Evolutionary conservation across 2,329 filamentous ascomycete genomes (phyloP), one percentile per base, ranked within the genome.

Genomic region (Orbilia javanica): DNA sequence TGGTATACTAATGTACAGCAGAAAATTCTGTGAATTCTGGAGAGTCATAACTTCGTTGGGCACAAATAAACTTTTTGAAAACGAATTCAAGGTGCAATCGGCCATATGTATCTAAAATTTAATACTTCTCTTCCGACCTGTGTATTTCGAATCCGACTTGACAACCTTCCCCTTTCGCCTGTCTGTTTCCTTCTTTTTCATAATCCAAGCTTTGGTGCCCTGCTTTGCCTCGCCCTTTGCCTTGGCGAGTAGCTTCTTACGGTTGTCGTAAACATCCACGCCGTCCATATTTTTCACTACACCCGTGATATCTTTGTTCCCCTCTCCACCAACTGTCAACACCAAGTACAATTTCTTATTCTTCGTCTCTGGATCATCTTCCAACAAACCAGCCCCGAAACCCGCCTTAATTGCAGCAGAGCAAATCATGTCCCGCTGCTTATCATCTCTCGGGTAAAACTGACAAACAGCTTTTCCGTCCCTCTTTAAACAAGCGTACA

Each of bases 271-370:
- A 7, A 97, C 89, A 83, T 96, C 93, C 5, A 98, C 93, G 46
- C 88, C 92, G 20, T 96, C 92, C 93, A 98, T 93, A 1, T 92
- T 93, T 76, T 91, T 88, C 11, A 99, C 93, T 2, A 97, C 92
- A 4, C 93, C 92, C 0, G 94, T 97, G 80, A 99, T 97, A 83
- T 97, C 94, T 7, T 87, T 87, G 50, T 85, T 83, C 57, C 83
- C 84, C 53, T 88, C 76, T 57, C 89, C 88, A 7, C 92, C 91
- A 0, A 97, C 96, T 0, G 94, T 97, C 34, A 99, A 86, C 0
- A 99, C 95, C 1, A 99, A 87, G 84, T 99, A 99, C n/a, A 96
- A 87, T 87, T 99, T 99, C 81, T 91, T 90, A 83, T 94, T 97
- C 88, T 99, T 99, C 42, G 96, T 99, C 50, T 94, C 95, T 0